A percentile compares a stretch with the other conserved stretches of the same genome.
Conservation (phyloP, 1,284 basidiomycete genomes). For the Pascua sp. region DNA sequence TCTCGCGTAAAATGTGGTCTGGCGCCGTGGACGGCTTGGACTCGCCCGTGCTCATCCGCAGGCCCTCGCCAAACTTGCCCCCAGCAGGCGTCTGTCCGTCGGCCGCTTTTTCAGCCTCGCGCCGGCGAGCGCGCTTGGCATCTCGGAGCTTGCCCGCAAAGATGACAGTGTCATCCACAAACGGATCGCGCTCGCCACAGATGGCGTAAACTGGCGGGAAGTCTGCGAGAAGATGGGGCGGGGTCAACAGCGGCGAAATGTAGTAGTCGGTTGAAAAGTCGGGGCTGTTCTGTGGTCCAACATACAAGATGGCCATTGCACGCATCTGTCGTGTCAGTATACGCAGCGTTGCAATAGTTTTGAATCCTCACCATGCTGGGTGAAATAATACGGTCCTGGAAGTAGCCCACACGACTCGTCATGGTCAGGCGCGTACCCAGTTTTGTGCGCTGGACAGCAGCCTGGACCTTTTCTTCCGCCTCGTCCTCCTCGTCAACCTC, state of each 20-base stretch:
- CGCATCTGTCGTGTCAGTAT: slow-evolving; percentile 66
- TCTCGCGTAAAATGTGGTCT: slow-evolving; percentile 60
- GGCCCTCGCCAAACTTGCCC: slow-evolving; percentile 47
- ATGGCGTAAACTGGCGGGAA: slow-evolving; percentile 91
- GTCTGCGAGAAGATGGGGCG: slow-evolving; percentile 74
- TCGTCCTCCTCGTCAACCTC: not conserved
- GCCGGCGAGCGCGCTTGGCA: slow-evolving; percentile 76
- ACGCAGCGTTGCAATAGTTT: not conserved
- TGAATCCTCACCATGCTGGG: slow-evolving; percentile 76
- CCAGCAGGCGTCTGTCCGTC: not conserved
- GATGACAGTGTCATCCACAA: slow-evolving; percentile 90
- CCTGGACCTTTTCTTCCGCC: slow-evolving; percentile 11
- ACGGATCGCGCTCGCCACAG: slow-evolving; percentile 93
- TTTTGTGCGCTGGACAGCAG: slow-evolving; percentile 32
- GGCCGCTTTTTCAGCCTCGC: slow-evolving; percentile 52
- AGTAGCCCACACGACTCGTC: slow-evolving; percentile 92
- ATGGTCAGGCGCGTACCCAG: slow-evolving; percentile 87
- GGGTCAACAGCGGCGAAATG: slow-evolving; percentile 89
- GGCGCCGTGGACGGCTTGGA: slow-evolving; percentile 7
- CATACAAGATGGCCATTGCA: slow-evolving; percentile 95
- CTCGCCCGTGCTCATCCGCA: slow-evolving; percentile 50
- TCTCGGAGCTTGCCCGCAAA: slow-evolving; percentile 89
- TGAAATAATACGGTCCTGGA: slow-evolving; percentile 85
- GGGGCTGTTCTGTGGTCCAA: slow-evolving; percentile 85
- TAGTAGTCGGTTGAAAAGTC: slow-evolving; percentile 93